Conservation (phyloP, 2,329 filamentous ascomycete species). For the Myrmaecium sp. region DNA sequence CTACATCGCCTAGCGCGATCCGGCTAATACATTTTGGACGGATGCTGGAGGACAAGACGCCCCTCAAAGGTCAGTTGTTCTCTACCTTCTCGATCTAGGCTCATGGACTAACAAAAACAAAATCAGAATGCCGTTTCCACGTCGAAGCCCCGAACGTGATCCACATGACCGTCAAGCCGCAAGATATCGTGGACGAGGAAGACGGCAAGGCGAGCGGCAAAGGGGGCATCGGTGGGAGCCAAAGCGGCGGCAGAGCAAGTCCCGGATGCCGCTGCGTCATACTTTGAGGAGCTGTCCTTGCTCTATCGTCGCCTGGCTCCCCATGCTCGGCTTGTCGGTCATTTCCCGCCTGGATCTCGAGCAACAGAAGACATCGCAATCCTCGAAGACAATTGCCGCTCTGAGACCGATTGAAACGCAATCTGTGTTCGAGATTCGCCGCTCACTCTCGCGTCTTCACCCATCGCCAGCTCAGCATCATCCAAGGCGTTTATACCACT, state of each 20-base stretch:
- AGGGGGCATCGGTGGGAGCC: constrained; percentile 28
- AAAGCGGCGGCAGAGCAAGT: constrained; percentile 37
- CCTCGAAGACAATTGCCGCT: too few species aligned
- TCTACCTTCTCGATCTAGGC: constrained; percentile 1
- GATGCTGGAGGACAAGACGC: constrained; percentile 74
- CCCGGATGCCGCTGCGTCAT: constrained; percentile 50
- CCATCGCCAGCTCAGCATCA: too few species aligned
- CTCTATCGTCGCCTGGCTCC: too few species aligned
- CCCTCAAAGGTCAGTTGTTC: constrained; percentile 53
- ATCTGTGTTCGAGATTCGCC: too few species aligned
- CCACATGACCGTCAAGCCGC: constrained; percentile 86
- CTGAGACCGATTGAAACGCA: too few species aligned
- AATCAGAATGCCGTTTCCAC: constrained; percentile 60
- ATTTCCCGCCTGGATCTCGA: too few species aligned
- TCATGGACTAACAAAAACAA: background rate
- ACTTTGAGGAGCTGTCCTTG: constrained; percentile 30
- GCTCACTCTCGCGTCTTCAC: too few species aligned
- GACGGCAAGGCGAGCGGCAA: constrained; percentile 53
- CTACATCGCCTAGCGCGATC: constrained; percentile 76
- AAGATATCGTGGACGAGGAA: constrained; percentile 66
- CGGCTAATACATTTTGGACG: constrained; percentile 84
- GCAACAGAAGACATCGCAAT: too few species aligned
- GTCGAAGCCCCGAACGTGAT: constrained; percentile 63
- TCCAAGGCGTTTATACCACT: too few species aligned
- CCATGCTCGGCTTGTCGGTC: too few species aligned